These are phyloP conservation scores for Scedosporium minutisporum DNA, from an alignment of 2,329 filamentous ascomycete species.

Conservation along the genomic window DNA sequence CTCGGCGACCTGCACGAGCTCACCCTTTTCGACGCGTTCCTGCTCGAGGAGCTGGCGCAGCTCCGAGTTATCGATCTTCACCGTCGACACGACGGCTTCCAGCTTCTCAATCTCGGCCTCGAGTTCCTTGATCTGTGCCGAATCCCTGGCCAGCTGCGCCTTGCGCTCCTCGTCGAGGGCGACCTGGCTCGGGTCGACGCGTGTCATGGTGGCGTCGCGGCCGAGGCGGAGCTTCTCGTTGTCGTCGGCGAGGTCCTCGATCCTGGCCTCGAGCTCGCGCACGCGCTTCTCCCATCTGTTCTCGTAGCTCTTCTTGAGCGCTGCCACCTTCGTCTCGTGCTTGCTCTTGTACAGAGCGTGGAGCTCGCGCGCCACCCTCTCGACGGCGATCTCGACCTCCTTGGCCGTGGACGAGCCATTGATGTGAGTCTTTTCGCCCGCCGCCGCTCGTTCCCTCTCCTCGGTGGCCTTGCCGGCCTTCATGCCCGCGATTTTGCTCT, in stretches of 20 bases:
- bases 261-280: constrained; percentile 61
- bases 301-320: constrained; percentile 78
- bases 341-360: constrained; percentile 93
- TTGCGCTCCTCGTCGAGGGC: constrained; percentile 41
- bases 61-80: constrained; percentile 60
- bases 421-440: constrained; percentile 18
- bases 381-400: constrained; percentile 76
- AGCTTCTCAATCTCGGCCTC: constrained; percentile 68
- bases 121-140: constrained; percentile 57
- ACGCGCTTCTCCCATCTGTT: constrained; percentile 82
- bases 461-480: constrained; percentile 47
- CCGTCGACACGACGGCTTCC: constrained; percentile 58
- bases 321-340: constrained; percentile 90
- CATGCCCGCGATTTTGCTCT: constrained; percentile 67
- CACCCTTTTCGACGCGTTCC: constrained; percentile 75
- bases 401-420: constrained; percentile 22
- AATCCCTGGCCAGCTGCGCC: constrained; percentile 52
- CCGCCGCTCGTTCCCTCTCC: constrained; percentile 15
- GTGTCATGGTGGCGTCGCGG: constrained; percentile 56
- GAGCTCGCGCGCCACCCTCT: constrained; percentile 87
- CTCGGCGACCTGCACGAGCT: constrained; percentile 70
- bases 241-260: constrained; percentile 61
- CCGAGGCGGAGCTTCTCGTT: constrained; percentile 63
- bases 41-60: constrained; percentile 57
- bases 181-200: constrained; percentile 37